Percentiles rank a stretch among this genome's conserved stretches.
Conservation (phyloP, 768 basidiomycete species). For the Suillus brevipes region DNA sequence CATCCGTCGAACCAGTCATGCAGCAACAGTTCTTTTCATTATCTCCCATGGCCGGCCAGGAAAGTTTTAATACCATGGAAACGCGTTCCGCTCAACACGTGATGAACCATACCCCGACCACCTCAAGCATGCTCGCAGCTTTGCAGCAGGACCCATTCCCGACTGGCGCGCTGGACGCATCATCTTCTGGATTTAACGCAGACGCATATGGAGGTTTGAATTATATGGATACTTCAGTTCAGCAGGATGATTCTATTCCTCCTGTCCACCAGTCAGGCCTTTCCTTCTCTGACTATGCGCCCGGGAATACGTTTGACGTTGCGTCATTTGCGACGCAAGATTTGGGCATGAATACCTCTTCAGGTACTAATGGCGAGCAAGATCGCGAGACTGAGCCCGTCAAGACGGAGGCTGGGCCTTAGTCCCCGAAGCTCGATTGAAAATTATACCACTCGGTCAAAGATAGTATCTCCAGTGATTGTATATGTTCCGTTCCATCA, state of each 20-base stretch:
- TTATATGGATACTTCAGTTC: conserved; percentile 72
- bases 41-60: conserved; percentile 89
- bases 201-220: conserved; percentile 71
- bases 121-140: conserved; percentile 88
- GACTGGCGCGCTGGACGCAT: conserved; percentile 62
- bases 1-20: conserved; percentile 89
- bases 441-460: conserved; percentile 25
- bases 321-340: conserved; percentile 66
- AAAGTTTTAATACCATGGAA: conserved; percentile 69
- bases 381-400: conserved; percentile 65
- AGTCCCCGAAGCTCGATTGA: conserved; percentile 18
- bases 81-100: conserved; percentile 53
- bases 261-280: conserved; percentile 62
- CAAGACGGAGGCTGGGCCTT: conserved; percentile 59
- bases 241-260: conserved; percentile 64
- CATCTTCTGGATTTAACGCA: conserved; percentile 59
- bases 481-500: conserved; percentile 32
- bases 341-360: conserved; percentile 53
- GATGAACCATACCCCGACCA: conserved; percentile 83
- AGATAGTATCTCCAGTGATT: conserved; percentile 27
- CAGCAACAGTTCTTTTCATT: conserved; percentile 86
- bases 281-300: conserved; percentile 69
- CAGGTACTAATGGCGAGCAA: conserved; percentile 55
- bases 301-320: conserved; percentile 70
- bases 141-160: conserved; percentile 77